These are phyloP conservation scores for Cystofilobasidium ferigula DNA, from an alignment of 768 basidiomycete species.

Conservation along the genomic window DNA sequence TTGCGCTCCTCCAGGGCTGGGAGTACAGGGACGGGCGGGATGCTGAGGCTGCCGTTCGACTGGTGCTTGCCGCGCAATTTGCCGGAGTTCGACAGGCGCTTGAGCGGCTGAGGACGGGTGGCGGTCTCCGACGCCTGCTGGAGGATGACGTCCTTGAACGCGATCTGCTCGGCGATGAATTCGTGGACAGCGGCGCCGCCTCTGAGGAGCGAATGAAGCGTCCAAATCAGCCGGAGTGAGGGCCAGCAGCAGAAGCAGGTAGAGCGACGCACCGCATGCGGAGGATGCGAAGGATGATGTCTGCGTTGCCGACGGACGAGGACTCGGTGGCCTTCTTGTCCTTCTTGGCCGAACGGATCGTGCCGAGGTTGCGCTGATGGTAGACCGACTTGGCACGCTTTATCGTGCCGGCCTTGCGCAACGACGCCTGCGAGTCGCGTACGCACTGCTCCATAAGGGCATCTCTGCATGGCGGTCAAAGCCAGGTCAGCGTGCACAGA, in stretches of 20 bases:
- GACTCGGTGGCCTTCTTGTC: constrained; percentile 53
- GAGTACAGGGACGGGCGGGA: constrained; percentile 14
- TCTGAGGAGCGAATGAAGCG: not conserved
- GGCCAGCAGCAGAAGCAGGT: not conserved
- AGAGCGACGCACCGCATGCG: constrained; percentile 69
- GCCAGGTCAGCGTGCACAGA: too few relatives aligned
- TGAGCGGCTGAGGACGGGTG: constrained; percentile 14
- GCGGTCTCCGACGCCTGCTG: constrained; percentile 12
- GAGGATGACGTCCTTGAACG: constrained; percentile 23
- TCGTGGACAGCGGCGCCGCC: constrained; percentile 19
- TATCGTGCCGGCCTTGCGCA: constrained; percentile 61
- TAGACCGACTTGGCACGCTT: constrained; percentile 89
- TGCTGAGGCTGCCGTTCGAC: constrained; percentile 1
- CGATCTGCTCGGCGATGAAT: constrained; percentile 26
- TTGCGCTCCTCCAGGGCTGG: not conserved
- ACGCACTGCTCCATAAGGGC: constrained; percentile 56
- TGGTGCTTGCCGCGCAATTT: not conserved
- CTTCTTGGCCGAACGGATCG: constrained; percentile 84
- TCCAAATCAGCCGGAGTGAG: not conserved
- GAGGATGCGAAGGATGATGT: constrained; percentile 86
- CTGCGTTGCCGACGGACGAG: constrained; percentile 55
- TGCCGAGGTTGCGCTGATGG: constrained; percentile 84
- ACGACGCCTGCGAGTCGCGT: constrained; percentile 79
- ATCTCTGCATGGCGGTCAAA: not conserved
- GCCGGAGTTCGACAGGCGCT: not conserved